Percentiles rank a stretch among this genome's conserved stretches.
phyloP scores from a whole-genome alignment of 208 protist species.

The Sergeia podlipaevii region DNA sequence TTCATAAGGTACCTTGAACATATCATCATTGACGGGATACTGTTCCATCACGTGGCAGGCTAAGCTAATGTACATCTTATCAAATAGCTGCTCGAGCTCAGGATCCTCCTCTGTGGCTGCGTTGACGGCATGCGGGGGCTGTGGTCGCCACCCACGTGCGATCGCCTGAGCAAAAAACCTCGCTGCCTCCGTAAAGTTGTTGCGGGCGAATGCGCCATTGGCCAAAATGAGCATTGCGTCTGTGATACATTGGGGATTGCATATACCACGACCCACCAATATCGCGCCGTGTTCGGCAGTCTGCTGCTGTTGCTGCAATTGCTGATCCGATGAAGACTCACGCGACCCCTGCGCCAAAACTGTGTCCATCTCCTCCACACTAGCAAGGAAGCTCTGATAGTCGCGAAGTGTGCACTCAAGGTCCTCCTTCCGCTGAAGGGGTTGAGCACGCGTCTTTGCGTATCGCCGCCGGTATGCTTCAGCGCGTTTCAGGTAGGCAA shows the following conservation, averaged over 20 bases:
- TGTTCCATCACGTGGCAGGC: slow-evolving; percentile 58
- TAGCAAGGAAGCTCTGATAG: slow-evolving; percentile 31
- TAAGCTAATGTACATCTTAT: slow-evolving; percentile 69
- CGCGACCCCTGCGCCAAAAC: not conserved
- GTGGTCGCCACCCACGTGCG: slow-evolving; percentile 65
- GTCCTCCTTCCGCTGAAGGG: slow-evolving; percentile 15
- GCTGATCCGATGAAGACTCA: not conserved
- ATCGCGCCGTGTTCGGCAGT: no score
- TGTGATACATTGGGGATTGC: slow-evolving; percentile 41
- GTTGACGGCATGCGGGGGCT: slow-evolving; percentile 10
- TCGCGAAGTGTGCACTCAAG: slow-evolving; percentile 20
- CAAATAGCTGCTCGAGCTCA: slow-evolving; percentile 30
- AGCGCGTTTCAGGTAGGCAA: slow-evolving; percentile 74
- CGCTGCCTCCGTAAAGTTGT: slow-evolving; percentile 45
- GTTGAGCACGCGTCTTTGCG: slow-evolving; percentile 13
- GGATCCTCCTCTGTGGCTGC: not conserved
- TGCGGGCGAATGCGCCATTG: slow-evolving; percentile 62
- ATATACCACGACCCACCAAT: slow-evolving; percentile 18
- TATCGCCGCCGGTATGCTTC: slow-evolving; percentile 57
- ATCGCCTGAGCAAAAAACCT: slow-evolving; percentile 71
- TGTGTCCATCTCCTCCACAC: slow-evolving; percentile 10
- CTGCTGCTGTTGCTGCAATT: slow-evolving; percentile 8
- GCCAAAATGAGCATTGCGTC: slow-evolving; percentile 80
- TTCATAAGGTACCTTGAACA: slow-evolving; percentile 80
- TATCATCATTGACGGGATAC: slow-evolving; percentile 53